These are phyloP conservation scores for Penicillium ucsense DNA, from an alignment of 495 filamentous ascomycete genomes.

Conservation along the genomic window DNA sequence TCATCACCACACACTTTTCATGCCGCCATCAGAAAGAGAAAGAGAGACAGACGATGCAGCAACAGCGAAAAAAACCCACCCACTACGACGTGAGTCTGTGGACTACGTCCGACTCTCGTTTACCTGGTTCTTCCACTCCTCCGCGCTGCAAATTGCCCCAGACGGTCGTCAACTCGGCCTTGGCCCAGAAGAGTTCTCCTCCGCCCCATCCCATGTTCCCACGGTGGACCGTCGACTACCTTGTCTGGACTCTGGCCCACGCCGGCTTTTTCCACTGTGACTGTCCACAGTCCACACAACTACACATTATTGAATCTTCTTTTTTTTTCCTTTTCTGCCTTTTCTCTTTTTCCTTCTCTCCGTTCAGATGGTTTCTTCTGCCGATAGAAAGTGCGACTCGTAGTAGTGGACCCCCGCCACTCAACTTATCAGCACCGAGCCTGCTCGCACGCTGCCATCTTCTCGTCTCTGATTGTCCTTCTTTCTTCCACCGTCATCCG, in stretches of 20 bases:
- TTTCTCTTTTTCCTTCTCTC: no score
- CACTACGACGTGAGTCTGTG: no score
- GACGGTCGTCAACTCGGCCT: no score
- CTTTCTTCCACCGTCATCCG: conserved; percentile 7
- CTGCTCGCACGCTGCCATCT: conserved; percentile 15
- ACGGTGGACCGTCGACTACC: no score
- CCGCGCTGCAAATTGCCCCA: neutral
- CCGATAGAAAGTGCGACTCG: neutral
- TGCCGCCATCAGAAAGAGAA: neutral
- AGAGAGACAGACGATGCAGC: no score
- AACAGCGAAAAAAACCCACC: no score
- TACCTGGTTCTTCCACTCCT: no score
- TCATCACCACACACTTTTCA: neutral
- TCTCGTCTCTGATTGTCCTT: neutral
- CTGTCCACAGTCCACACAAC: no score
- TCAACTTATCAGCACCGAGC: conserved; percentile 20
- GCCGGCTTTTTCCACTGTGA: no score
- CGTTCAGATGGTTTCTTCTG: neutral
- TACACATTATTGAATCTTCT: neutral
- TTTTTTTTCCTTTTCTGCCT: neutral
- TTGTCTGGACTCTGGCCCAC: no score
- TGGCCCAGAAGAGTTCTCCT: no score
- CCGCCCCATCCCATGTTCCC: neutral
- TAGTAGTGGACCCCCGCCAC: conserved; percentile 10
- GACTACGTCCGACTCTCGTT: no score